Evolutionary conservation across 2,329 filamentous ascomycete species (phyloP).

Genomic region (Dothistroma septosporum): DNA sequence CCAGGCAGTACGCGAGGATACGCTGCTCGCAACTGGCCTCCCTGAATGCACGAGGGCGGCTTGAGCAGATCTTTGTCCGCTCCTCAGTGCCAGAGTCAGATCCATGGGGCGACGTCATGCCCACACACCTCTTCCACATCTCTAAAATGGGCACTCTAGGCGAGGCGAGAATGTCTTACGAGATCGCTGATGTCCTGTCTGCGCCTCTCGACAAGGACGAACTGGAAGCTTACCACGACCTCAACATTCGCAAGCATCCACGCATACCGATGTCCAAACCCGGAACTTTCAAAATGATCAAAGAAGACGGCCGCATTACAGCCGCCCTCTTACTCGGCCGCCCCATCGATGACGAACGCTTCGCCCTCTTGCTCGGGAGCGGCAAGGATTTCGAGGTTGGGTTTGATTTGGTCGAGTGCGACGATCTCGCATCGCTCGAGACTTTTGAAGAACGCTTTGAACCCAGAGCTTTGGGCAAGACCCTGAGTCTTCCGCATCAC

Average conservation of each 20-base stretch:
- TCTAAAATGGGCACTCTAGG: not conserved
- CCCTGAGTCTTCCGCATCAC: not conserved
- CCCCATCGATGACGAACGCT: not conserved
- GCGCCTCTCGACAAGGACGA: not conserved
- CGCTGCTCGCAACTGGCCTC: not conserved
- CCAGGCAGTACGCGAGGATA: slow-evolving; percentile 1
- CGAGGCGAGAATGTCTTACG: not conserved
- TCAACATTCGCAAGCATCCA: not conserved
- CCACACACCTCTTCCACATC: slow-evolving; percentile 1
- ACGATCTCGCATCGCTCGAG: not conserved
- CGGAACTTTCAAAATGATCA: slow-evolving; percentile 2
- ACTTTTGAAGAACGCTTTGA: not conserved
- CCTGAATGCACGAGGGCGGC: not conserved
- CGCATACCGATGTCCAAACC: not conserved
- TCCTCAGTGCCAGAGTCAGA: not conserved
- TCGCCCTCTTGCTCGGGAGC: not conserved
- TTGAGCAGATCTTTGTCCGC: slow-evolving; percentile 2
- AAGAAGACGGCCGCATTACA: not conserved
- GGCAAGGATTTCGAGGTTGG: not conserved
- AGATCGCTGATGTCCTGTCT: not conserved
- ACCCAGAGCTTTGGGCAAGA: not conserved
- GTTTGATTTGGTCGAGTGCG: not conserved
- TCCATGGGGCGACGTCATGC: not conserved
- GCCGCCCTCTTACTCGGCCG: not conserved
- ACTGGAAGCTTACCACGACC: not conserved